phyloP scores from a whole-genome alignment of 2,329 filamentous ascomycete species.

The Emergomyces africanus region DNA sequence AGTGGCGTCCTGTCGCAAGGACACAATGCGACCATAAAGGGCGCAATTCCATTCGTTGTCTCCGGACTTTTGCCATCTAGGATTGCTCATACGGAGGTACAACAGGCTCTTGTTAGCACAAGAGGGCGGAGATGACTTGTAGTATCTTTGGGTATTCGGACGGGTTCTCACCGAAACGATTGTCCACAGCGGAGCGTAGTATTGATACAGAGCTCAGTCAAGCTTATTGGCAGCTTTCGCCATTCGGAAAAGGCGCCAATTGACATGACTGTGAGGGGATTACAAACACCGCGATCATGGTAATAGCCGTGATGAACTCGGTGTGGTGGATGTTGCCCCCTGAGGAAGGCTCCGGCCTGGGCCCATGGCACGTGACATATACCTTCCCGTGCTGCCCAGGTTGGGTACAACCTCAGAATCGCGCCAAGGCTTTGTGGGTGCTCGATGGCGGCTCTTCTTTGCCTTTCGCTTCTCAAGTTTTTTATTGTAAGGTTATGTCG shows the following conservation, averaged over 20 bases:
- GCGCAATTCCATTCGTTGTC: conserved; percentile 83
- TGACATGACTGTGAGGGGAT: conserved; percentile 19
- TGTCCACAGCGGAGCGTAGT: conserved; percentile 91
- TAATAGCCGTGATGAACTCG: not conserved
- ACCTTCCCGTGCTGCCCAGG: too few relatives aligned
- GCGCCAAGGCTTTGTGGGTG: not conserved
- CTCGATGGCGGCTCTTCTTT: not conserved
- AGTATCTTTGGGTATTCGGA: not conserved
- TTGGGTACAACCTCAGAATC: too few relatives aligned
- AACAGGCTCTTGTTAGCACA: conserved; percentile 1
- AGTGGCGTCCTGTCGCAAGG: conserved; percentile 66
- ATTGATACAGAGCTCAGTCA: conserved; percentile 84
- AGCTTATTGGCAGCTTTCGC: conserved; percentile 69
- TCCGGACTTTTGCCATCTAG: conserved; percentile 70
- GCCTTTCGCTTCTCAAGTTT: not conserved
- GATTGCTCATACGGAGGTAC: not conserved
- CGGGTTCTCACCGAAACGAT: conserved; percentile 54
- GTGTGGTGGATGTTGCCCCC: not conserved
- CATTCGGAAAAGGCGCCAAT: conserved; percentile 54
- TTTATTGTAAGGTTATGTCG: not conserved
- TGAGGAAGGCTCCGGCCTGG: not conserved
- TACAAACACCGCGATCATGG: not conserved
- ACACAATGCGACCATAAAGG: conserved; percentile 71
- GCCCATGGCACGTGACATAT: not conserved
- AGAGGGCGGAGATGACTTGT: too few relatives aligned